A percentile compares a stretch with the other conserved stretches of the same genome.
These are phyloP conservation scores for Pseudevernia furfuracea DNA, from an alignment of 495 filamentous ascomycete genomes.

Conservation along the genomic window DNA sequence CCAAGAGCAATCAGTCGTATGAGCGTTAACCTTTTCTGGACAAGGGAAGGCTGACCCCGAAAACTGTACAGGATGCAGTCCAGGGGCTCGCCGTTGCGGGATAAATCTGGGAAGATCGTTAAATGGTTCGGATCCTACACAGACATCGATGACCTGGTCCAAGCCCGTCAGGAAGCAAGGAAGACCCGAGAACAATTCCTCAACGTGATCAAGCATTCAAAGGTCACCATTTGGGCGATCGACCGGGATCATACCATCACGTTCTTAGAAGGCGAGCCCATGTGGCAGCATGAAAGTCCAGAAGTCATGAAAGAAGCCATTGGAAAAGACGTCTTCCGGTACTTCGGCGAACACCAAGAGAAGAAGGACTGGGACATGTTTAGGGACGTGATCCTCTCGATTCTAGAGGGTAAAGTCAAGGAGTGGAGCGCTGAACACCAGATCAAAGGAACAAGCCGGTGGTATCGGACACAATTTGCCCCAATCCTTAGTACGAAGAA, in stretches of 20 bases:
- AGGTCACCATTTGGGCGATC: constrained; percentile 61
- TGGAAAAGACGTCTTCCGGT: constrained; percentile 52
- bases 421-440: constrained; percentile 47
- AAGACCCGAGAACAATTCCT: constrained; percentile 54
- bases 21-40: not conserved
- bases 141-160: constrained; percentile 39
- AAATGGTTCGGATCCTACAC: constrained; percentile 58
- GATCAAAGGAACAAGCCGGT: constrained; percentile 43
- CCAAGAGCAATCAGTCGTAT: not conserved
- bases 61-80: constrained; percentile 48
- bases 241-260: constrained; percentile 49
- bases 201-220: constrained; percentile 59
- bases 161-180: constrained; percentile 51
- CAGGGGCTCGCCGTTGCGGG: constrained; percentile 52
- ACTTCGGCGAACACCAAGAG: constrained; percentile 38
- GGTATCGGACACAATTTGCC: constrained; percentile 58
- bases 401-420: constrained; percentile 45
- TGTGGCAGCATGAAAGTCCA: constrained; percentile 39
- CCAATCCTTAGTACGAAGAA: constrained; percentile 46
- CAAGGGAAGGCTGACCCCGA: not conserved
- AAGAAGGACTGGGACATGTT: constrained; percentile 39
- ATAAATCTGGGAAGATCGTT: constrained; percentile 53
- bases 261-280: constrained; percentile 54
- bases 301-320: constrained; percentile 35
- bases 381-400: constrained; percentile 46